phyloP scores from a whole-genome alignment of 495 filamentous ascomycete species.

The Neurospora sp. region DNA sequence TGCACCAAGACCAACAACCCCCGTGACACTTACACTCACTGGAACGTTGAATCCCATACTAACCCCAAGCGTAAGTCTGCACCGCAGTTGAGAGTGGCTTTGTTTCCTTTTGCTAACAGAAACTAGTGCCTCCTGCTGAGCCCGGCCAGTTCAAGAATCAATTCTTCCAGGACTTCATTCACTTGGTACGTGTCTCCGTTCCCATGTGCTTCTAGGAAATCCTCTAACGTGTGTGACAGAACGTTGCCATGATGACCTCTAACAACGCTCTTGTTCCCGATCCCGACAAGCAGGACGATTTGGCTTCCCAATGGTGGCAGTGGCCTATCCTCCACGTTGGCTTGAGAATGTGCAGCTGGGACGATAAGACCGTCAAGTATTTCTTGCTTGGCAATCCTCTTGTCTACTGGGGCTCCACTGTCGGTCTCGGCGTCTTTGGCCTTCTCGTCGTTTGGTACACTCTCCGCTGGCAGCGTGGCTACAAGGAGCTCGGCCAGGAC shows the following conservation, averaged over 20 bases:
- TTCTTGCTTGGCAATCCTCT: slow-evolving; percentile 95
- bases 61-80: slow-evolving; percentile 79
- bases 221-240: slow-evolving; percentile 27
- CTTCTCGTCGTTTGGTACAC: slow-evolving; percentile 72
- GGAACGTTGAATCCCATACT: slow-evolving; percentile 93
- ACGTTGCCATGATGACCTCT: slow-evolving; percentile 99
- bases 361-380: slow-evolving; percentile 91
- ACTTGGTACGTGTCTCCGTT: slow-evolving; percentile 38
- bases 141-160: slow-evolving; percentile 92
- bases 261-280: slow-evolving; percentile 98
- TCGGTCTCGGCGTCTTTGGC: slow-evolving; percentile 60
- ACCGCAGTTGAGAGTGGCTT: not conserved
- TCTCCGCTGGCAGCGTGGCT: slow-evolving; percentile 93
- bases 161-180: slow-evolving; percentile 92
- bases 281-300: slow-evolving; percentile 96
- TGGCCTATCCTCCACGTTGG: slow-evolving; percentile 95
- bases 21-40: slow-evolving; percentile 89
- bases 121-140: slow-evolving; percentile 74
- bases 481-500: slow-evolving; percentile 62
- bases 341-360: slow-evolving; percentile 97
- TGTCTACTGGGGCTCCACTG: slow-evolving; percentile 91
- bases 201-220: not conserved
- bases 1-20: slow-evolving; percentile 92
- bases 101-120: slow-evolving; percentile 12
- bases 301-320: slow-evolving; percentile 96